These are phyloP conservation scores for Blepharisma undulans DNA, from an alignment of 169 alveolate genomes.

Conservation along the genomic window DNA sequence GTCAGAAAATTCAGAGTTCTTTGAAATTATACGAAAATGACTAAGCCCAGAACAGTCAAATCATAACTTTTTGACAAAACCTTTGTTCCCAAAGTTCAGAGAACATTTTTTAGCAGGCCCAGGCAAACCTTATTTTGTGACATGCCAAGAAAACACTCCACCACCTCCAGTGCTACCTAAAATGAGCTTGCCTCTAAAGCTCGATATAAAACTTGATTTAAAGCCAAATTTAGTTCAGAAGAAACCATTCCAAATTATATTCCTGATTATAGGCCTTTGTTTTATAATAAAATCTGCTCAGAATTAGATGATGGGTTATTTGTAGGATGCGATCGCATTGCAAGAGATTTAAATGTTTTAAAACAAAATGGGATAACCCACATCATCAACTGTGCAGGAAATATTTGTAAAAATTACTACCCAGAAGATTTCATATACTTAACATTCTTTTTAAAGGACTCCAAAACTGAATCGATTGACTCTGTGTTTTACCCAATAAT, in stretches of 20 bases:
- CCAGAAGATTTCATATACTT: constrained; percentile 59
- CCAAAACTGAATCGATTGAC: constrained; percentile 73
- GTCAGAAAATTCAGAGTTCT: not conserved
- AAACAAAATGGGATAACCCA: constrained; percentile 73
- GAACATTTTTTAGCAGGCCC: not conserved
- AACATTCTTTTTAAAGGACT: constrained; percentile 71
- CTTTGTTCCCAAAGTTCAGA: constrained; percentile 27
- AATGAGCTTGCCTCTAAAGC: not conserved
- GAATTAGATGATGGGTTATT: constrained; percentile 75
- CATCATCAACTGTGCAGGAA: constrained; percentile 83
- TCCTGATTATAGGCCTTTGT: too few relatives aligned
- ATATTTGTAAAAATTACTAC: constrained; percentile 75
- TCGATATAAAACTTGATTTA: not conserved
- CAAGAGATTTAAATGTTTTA: constrained; percentile 59
- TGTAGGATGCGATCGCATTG: constrained; percentile 71
- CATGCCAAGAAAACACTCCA: not conserved
- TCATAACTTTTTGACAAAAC: not conserved
- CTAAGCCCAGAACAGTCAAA: constrained; percentile 7
- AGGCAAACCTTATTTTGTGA: not conserved
- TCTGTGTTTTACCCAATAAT: constrained; percentile 76
- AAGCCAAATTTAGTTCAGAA: constrained; percentile 11
- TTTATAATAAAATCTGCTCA: constrained; percentile 67
- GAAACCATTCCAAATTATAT: too few relatives aligned
- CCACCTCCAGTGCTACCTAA: not conserved
- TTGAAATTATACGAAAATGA: not conserved